These are phyloP conservation scores for Fusarium musae DNA, from an alignment of 2,329 filamentous ascomycete species.

Conservation along the genomic window DNA sequence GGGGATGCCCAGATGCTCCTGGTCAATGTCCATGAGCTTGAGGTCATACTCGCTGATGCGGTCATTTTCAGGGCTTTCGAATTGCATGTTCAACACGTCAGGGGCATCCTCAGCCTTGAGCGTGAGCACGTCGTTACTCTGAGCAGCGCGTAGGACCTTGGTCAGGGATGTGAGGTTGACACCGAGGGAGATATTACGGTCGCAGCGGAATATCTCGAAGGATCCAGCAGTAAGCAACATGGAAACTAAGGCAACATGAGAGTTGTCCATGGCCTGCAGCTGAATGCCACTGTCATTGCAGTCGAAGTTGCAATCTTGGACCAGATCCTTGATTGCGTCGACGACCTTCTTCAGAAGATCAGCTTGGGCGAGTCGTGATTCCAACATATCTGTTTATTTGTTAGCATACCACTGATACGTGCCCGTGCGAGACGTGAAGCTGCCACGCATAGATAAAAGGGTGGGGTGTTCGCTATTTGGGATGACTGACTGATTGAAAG, in stretches of 20 bases:
- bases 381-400: slow-evolving; percentile 75
- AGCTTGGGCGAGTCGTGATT: slow-evolving; percentile 97
- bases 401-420: slow-evolving; percentile 27
- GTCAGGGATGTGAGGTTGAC: slow-evolving; percentile 97
- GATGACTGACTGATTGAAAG: slow-evolving; percentile 25
- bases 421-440: slow-evolving; percentile 4
- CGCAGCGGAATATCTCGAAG: slow-evolving; percentile 96
- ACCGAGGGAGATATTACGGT: slow-evolving; percentile 97
- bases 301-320: slow-evolving; percentile 99
- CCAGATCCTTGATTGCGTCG: slow-evolving; percentile 98
- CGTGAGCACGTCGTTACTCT: slow-evolving; percentile 93
- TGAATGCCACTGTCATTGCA: slow-evolving; percentile 99
- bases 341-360: slow-evolving; percentile 97
- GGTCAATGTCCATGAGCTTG: slow-evolving; percentile 99
- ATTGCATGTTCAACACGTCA: slow-evolving; percentile 93
- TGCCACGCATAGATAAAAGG: slow-evolving; percentile 27
- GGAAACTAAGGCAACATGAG: slow-evolving; percentile 96
- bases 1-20: slow-evolving; percentile 98
- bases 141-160: slow-evolving; percentile 94
- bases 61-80: slow-evolving; percentile 90
- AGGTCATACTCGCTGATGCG: slow-evolving; percentile 98
- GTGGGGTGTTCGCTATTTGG: slow-evolving; percentile 31
- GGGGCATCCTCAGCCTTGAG: slow-evolving; percentile 98
- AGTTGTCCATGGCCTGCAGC: slow-evolving; percentile 99
- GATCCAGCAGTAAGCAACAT: slow-evolving; percentile 98